Conservation (phyloP, 1,284 basidiomycete species). For the Schizophyllum amplum region DNA sequence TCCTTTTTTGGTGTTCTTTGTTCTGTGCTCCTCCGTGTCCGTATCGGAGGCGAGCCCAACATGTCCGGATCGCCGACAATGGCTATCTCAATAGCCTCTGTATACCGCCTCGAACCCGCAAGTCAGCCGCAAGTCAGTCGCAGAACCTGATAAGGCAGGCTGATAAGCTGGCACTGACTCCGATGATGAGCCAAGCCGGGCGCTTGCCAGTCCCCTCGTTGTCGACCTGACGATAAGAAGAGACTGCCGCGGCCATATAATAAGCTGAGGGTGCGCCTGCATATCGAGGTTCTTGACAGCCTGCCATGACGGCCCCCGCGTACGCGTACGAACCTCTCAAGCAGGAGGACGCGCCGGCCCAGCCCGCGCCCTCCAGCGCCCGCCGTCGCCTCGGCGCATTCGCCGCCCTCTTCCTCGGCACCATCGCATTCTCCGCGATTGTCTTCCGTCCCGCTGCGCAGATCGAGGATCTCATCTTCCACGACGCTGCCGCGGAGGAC, state of each 20-base stretch:
- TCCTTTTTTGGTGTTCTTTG: not conserved
- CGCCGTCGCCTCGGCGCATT: not conserved
- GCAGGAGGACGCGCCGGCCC: not conserved
- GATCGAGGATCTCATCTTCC: not conserved
- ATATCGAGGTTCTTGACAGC: not conserved
- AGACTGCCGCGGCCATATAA: no score
- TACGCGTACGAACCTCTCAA: not conserved
- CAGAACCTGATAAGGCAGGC: no score
- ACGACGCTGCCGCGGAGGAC: not conserved
- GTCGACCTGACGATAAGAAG: no score
- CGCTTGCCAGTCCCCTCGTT: no score
- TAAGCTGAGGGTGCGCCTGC: not conserved
- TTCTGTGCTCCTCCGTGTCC: no score
- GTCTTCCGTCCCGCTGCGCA: not conserved
- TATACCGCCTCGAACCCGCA: no score
- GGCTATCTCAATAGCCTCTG: no score
- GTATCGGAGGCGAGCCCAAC: no score
- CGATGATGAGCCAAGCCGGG: no score
- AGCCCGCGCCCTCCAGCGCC: not conserved
- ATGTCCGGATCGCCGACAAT: not conserved
- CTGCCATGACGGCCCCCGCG: not conserved
- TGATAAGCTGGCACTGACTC: no score
- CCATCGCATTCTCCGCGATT: not conserved
- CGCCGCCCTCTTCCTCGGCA: not conserved
- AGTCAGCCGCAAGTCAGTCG: no score